Percentiles rank a stretch among this genome's conserved stretches.
Conservation (phyloP, 768 basidiomycete species). For the Hemileccinum rubropunctum region DNA sequence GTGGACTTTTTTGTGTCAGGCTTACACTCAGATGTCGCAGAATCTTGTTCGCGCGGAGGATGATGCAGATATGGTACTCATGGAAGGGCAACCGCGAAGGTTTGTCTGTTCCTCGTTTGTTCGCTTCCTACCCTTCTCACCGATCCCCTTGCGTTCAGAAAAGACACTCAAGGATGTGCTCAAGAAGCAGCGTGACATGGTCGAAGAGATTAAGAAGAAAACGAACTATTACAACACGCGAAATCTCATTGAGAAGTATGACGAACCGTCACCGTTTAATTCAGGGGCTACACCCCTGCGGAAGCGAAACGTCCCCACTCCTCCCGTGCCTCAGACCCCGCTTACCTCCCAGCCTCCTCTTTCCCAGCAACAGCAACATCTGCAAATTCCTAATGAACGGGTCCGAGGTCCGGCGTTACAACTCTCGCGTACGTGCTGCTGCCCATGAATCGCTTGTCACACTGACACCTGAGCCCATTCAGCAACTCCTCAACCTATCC, state of each 20-base stretch:
- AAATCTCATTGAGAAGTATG: conserved; percentile 87
- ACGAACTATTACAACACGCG: conserved; percentile 94
- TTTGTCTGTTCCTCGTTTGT: conserved; percentile 25
- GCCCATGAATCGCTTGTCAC: neutral
- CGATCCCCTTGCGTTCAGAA: conserved; percentile 46
- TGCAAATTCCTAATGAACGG: conserved; percentile 24
- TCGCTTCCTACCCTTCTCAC: neutral
- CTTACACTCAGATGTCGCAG: conserved; percentile 32
- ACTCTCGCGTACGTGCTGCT: conserved; percentile 37
- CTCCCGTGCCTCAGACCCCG: conserved; percentile 32
- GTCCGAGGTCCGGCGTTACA: conserved; percentile 31
- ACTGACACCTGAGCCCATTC: conserved; percentile 10
- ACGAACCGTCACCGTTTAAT: conserved; percentile 47
- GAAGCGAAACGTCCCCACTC: conserved; percentile 34
- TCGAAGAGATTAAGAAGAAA: conserved; percentile 97
- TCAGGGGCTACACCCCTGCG: conserved; percentile 39
- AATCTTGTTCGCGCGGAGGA: conserved; percentile 72
- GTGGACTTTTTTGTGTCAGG: neutral
- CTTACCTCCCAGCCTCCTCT: conserved; percentile 26
- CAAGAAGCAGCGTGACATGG: conserved; percentile 76
- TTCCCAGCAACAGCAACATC: conserved; percentile 10
- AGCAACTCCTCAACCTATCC: conserved; percentile 41
- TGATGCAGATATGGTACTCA: conserved; percentile 83
- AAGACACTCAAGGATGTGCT: conserved; percentile 70
- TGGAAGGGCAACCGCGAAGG: conserved; percentile 81